Evolutionary conservation across 805 yeast genomes (phyloP).

Genomic region (Candida cerambycidarum): DNA sequence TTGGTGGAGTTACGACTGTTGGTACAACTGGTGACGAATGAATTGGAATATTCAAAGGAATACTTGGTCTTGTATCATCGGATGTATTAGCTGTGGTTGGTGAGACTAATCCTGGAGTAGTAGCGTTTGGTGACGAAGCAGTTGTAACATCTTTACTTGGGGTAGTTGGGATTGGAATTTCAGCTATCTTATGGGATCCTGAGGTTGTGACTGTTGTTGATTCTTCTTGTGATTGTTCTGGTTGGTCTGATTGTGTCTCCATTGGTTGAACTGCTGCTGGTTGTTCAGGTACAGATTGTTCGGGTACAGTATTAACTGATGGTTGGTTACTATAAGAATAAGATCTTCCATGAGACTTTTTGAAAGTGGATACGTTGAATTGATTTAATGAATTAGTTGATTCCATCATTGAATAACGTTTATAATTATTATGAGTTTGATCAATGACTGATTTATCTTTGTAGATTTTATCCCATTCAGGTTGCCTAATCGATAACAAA

Average conservation of each 20-base stretch:
- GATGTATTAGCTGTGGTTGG: not conserved
- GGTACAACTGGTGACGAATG: conserved; percentile 7
- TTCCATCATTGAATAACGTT: conserved; percentile 48
- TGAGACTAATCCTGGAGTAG: not conserved
- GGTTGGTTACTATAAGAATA: conserved; percentile 21
- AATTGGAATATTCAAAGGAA: conserved; percentile 2
- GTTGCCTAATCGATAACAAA: conserved; percentile 79
- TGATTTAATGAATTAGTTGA: conserved; percentile 36
- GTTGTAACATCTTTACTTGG: not conserved
- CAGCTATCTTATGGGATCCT: not conserved
- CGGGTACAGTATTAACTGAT: conserved; percentile 4
- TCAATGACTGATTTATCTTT: conserved; percentile 21
- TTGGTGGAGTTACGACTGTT: conserved; percentile 1
- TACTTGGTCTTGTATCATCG: not conserved
- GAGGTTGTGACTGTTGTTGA: not conserved
- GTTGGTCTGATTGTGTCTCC: not conserved
- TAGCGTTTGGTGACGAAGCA: not conserved
- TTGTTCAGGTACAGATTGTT: conserved; percentile 3
- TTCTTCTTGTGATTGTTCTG: not conserved
- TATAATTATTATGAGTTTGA: conserved; percentile 23
- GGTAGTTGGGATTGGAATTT: not conserved
- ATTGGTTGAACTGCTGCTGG: not conserved
- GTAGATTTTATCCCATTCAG: conserved; percentile 79
- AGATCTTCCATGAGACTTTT: conserved; percentile 30
- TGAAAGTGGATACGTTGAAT: conserved; percentile 21